Conservation (phyloP, 2,329 filamentous ascomycete genomes). For the Epichloe typhina region DNA sequence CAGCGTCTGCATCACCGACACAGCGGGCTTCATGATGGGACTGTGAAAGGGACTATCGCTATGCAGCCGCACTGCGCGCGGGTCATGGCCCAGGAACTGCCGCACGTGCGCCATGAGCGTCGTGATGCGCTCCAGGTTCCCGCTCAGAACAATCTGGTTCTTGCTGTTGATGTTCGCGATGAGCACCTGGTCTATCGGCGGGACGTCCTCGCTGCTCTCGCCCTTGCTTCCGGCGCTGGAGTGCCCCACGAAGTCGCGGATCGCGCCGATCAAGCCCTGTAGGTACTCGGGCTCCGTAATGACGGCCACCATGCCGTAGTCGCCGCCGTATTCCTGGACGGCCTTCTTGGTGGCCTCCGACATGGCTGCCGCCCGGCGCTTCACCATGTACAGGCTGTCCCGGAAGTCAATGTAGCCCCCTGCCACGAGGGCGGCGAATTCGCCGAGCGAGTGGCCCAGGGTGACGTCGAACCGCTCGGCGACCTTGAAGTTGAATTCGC, state of each 20-base stretch:
- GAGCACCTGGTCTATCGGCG: slow-evolving; percentile 72
- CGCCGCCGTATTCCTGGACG: slow-evolving; percentile 53
- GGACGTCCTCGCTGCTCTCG: slow-evolving; percentile 53
- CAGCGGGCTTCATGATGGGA: slow-evolving; percentile 79
- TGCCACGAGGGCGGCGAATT: slow-evolving; percentile 83
- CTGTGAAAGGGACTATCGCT: slow-evolving; percentile 86
- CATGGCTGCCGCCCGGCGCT: slow-evolving; percentile 71
- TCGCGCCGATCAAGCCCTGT: slow-evolving; percentile 52
- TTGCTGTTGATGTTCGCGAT: slow-evolving; percentile 93
- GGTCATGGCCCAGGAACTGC: slow-evolving; percentile 85
- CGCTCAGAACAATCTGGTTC: slow-evolving; percentile 90
- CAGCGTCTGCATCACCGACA: slow-evolving; percentile 56
- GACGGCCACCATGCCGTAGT: slow-evolving; percentile 89
- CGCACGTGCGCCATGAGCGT: slow-evolving; percentile 72
- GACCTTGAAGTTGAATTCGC: slow-evolving; percentile 67
- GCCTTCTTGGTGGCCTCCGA: slow-evolving; percentile 58
- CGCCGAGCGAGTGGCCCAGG: slow-evolving; percentile 81
- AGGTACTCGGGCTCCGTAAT: slow-evolving; percentile 78
- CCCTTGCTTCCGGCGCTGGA: slow-evolving; percentile 50
- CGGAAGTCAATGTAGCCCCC: slow-evolving; percentile 66
- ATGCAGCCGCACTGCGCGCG: slow-evolving; percentile 73
- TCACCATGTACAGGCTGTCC: slow-evolving; percentile 67
- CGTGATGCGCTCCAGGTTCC: slow-evolving; percentile 70
- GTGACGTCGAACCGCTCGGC: slow-evolving; percentile 64
- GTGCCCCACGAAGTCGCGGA: slow-evolving; percentile 67